Evolutionary conservation across 148 eudicot genomes (phyloP).

Genomic region (Rheum nobile): DNA sequence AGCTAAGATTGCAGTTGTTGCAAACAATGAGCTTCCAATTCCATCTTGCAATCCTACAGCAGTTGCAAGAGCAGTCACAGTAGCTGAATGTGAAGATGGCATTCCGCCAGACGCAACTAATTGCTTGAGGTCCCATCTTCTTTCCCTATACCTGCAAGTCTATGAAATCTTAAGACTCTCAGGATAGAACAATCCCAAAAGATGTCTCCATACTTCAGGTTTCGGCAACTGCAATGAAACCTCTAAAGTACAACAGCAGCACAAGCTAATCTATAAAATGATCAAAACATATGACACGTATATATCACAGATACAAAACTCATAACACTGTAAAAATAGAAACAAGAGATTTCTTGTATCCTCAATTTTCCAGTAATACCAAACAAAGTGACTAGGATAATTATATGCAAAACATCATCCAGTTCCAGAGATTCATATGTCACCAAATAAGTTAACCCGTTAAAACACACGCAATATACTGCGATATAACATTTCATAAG

Average conservation of each 20-base stretch:
- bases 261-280: not conserved
- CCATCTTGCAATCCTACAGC: constrained; percentile 81
- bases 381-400: not conserved
- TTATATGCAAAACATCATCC: not conserved
- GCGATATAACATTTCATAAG: not conserved
- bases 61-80: constrained; percentile 81
- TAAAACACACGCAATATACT: not conserved
- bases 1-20: constrained; percentile 59
- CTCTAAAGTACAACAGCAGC: not conserved
- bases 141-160: constrained; percentile 83
- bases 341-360: not conserved
- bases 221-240: not conserved
- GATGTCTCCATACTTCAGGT: not conserved
- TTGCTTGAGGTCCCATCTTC: constrained; percentile 76
- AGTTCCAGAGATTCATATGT: not conserved
- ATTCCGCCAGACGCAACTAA: constrained; percentile 92
- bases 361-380: not conserved
- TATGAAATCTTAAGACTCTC: constrained; percentile 33
- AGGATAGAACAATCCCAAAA: constrained; percentile 10
- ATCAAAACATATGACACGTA: not conserved
- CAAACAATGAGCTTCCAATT: constrained; percentile 65
- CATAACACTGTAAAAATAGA: not conserved
- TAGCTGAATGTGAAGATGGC: constrained; percentile 99
- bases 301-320: not conserved
- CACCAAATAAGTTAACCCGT: not conserved